Conservation (phyloP, 192 early-diverging fungal species). For the Linnemannia hyalina region DNA sequence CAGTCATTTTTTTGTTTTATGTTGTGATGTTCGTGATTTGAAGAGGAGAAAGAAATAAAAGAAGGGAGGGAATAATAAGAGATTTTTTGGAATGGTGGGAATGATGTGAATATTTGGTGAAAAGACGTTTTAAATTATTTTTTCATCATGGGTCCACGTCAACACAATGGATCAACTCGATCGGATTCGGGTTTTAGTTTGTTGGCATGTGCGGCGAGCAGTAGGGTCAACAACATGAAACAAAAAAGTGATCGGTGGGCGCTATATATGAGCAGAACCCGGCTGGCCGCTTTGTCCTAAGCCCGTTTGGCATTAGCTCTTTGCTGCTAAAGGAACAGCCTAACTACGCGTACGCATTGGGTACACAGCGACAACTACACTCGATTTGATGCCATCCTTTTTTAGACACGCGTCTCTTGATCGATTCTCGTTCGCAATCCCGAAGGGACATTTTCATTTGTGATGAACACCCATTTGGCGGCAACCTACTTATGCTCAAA, state of each 20-base stretch:
- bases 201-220: neutral
- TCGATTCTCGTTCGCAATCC: too few species aligned
- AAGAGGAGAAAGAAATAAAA: too few species aligned
- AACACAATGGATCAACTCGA: neutral
- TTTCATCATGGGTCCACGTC: neutral
- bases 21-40: neutral
- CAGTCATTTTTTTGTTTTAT: constrained; percentile 19
- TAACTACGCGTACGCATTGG: too few species aligned
- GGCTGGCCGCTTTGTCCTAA: neutral
- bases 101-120: neutral
- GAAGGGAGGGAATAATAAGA: neutral
- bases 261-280: neutral
- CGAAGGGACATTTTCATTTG: neutral
- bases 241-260: neutral
- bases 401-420: too few species aligned
- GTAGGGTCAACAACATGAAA: neutral
- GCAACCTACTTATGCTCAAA: neutral
- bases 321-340: too few species aligned
- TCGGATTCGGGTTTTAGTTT: neutral
- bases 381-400: too few species aligned
- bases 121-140: too few species aligned
- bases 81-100: neutral
- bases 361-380: too few species aligned
- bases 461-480: neutral
- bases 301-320: too few species aligned